These are phyloP conservation scores for Chamaecyparis obtusa DNA, from an alignment of 75 land plant species.

Conservation along the genomic window DNA sequence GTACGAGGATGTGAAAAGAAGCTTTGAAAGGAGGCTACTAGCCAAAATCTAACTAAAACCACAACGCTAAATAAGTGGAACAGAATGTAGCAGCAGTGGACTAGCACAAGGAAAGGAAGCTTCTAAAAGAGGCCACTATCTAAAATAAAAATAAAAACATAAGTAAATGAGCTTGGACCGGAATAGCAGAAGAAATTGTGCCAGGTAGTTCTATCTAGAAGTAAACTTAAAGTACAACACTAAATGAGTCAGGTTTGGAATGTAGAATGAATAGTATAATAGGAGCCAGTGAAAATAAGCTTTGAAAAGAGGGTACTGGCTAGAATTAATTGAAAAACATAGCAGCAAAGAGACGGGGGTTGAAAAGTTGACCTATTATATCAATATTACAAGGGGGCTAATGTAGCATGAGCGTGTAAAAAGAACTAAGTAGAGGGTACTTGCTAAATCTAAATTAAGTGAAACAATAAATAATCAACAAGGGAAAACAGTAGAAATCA, in stretches of 20 bases:
- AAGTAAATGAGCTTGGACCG: background rate
- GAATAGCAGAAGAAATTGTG: background rate
- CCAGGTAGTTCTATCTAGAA: background rate
- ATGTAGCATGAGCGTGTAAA: too few relatives aligned
- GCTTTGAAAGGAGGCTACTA: background rate
- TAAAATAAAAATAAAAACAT: background rate
- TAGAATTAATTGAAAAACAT: background rate
- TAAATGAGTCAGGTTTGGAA: background rate
- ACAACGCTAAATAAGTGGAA: background rate
- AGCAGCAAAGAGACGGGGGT: background rate
- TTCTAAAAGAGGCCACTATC: background rate
- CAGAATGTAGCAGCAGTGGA: background rate
- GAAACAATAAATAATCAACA: too few relatives aligned
- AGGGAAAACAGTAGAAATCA: too few relatives aligned
- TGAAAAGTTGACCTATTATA: too few relatives aligned
- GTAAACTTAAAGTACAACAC: background rate
- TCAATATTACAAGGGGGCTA: too few relatives aligned
- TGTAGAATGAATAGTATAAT: background rate
- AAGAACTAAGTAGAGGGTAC: too few relatives aligned
- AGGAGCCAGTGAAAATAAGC: background rate
- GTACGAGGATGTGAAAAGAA: background rate
- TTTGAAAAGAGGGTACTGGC: background rate
- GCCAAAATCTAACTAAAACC: background rate
- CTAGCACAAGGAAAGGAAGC: background rate
- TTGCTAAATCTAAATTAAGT: too few relatives aligned